A percentile compares a stretch with the other conserved stretches of the same genome.
phyloP scores from a whole-genome alignment of 371 early-diverging fungal species.

The Apophysomyces trapeziformis region DNA sequence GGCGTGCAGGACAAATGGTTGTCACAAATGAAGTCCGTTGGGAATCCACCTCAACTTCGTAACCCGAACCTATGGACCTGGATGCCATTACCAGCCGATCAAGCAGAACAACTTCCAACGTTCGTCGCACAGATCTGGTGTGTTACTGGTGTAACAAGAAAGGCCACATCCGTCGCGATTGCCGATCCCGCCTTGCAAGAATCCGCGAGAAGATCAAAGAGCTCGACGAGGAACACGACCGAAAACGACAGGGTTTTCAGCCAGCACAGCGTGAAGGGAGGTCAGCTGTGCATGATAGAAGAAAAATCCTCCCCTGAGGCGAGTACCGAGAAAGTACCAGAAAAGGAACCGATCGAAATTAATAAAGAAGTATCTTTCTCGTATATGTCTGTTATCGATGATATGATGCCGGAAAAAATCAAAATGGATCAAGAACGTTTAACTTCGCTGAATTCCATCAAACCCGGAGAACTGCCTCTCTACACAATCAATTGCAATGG shows the following conservation, averaged over 20 bases:
- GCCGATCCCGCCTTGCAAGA: neutral
- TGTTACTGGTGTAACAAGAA: neutral
- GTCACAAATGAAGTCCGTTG: neutral
- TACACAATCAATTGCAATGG: neutral
- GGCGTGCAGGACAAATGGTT: neutral
- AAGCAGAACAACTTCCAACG: neutral
- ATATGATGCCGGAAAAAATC: neutral
- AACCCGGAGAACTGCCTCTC: neutral
- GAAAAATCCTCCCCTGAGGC: conserved; percentile 1
- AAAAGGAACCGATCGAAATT: neutral
- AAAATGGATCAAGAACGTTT: neutral
- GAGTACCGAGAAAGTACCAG: neutral
- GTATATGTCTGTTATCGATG: neutral
- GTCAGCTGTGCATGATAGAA: neutral
- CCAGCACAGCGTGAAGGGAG: conserved; percentile 1
- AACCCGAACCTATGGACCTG: conserved; percentile 8
- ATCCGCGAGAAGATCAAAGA: neutral
- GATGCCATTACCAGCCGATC: neutral
- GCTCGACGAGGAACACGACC: neutral
- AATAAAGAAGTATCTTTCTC: neutral
- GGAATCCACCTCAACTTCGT: neutral
- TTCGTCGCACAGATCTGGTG: neutral
- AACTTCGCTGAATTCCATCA: neutral
- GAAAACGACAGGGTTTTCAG: neutral
- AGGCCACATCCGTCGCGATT: neutral